A percentile compares a stretch with the other conserved stretches of the same genome.
phyloP scores from a whole-genome alignment of 2,329 filamentous ascomycete species.

The Elsinoe batatas region DNA sequence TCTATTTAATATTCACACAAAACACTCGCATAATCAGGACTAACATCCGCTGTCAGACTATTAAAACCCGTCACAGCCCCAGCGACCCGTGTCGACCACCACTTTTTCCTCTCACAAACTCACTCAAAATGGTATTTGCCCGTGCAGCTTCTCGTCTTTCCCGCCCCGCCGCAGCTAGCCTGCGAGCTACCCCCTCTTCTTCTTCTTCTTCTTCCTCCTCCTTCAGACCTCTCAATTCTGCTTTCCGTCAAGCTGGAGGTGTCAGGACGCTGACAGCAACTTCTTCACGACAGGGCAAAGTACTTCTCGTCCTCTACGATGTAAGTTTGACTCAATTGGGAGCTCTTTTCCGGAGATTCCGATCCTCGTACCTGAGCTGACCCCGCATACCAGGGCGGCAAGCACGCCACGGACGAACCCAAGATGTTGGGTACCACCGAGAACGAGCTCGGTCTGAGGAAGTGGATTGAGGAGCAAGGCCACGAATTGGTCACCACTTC shows the following conservation, averaged over 20 bases:
- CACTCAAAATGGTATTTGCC: slow-evolving; percentile 49
- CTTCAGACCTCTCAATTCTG: slow-evolving; percentile 25
- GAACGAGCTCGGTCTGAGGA: slow-evolving; percentile 94
- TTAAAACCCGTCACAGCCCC: background rate
- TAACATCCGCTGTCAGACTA: background rate
- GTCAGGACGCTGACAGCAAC: slow-evolving; percentile 55
- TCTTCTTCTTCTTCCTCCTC: slow-evolving; percentile 32
- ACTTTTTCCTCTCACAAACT: background rate
- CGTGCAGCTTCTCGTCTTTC: slow-evolving; percentile 50
- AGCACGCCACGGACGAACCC: slow-evolving; percentile 83
- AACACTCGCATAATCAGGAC: background rate
- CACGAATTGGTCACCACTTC: slow-evolving; percentile 96
- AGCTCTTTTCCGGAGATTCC: background rate
- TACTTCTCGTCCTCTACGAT: slow-evolving; percentile 89
- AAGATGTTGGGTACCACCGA: slow-evolving; percentile 88
- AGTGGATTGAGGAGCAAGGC: slow-evolving; percentile 95
- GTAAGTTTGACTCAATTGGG: slow-evolving; percentile 39
- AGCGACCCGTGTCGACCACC: background rate
- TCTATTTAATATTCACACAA: background rate
- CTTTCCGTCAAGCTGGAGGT: slow-evolving; percentile 36
- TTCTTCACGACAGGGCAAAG: slow-evolving; percentile 76
- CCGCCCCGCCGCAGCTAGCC: slow-evolving; percentile 44
- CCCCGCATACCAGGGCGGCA: slow-evolving; percentile 47
- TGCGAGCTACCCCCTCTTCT: slow-evolving; percentile 35
- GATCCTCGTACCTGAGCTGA: slow-evolving; percentile 7